These are phyloP conservation scores for Eimeria tenella DNA, from an alignment of 169 alveolate genomes.

Conservation along the genomic window DNA sequence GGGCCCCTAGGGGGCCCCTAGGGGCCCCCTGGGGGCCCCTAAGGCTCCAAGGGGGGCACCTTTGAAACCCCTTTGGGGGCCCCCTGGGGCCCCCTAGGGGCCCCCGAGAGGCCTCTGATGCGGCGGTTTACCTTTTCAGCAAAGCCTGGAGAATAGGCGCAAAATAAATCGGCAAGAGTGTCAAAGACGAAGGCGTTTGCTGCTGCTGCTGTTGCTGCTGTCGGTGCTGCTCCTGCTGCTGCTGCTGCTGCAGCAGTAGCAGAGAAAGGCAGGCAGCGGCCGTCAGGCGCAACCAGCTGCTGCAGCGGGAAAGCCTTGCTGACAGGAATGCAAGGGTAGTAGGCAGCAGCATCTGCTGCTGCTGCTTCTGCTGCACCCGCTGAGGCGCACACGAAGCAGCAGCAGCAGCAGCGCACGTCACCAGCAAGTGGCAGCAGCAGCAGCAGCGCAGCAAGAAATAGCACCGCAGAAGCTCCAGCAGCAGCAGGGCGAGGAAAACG, in stretches of 20 bases:
- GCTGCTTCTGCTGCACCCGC: neutral
- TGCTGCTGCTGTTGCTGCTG: too few relatives aligned
- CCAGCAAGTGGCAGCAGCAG: neutral
- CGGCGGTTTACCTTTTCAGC: neutral
- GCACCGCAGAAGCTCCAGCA: slow-evolving; percentile 10
- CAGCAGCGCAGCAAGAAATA: neutral
- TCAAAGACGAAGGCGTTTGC: neutral
- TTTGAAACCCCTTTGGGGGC: too few relatives aligned
- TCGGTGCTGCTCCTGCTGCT: too few relatives aligned
- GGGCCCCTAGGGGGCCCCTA: too few relatives aligned
- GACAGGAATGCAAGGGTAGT: neutral
- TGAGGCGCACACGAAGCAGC: neutral
- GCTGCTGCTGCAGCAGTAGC: too few relatives aligned
- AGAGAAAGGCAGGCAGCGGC: slow-evolving; percentile 1
- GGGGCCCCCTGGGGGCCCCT: too few relatives aligned
- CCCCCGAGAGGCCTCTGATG: too few relatives aligned
- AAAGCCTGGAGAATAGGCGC: slow-evolving; percentile 10
- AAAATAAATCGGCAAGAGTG: neutral
- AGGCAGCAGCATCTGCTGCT: neutral
- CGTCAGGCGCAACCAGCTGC: neutral
- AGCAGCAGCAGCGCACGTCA: neutral
- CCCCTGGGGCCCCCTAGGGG: too few relatives aligned
- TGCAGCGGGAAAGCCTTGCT: slow-evolving; percentile 10
- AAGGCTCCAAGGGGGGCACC: too few relatives aligned
- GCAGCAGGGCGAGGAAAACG: neutral